Evolutionary conservation across 2,329 filamentous ascomycete species (phyloP).

Genomic region (Ophiostoma sp.): DNA sequence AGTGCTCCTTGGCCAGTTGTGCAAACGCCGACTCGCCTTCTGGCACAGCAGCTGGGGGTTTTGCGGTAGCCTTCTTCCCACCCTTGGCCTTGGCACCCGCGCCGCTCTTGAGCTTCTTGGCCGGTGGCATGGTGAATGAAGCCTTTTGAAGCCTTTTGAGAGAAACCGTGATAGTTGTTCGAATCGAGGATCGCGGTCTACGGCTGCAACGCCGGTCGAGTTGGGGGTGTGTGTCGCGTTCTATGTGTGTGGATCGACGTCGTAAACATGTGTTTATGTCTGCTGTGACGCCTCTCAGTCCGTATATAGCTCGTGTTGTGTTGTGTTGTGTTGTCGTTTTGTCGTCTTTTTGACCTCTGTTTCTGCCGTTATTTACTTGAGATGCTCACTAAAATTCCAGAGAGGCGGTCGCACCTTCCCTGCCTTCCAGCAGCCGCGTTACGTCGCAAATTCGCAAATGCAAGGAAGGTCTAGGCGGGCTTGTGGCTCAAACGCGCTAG

Average conservation of each 20-base stretch:
- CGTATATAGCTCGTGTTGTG: background rate
- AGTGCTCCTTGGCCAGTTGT: conserved; percentile 78
- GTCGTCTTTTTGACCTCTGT: background rate
- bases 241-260: background rate
- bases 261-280: background rate
- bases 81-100: conserved; percentile 46
- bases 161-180: background rate
- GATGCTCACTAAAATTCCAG: background rate
- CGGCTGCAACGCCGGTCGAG: background rate
- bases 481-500: conserved; percentile 20
- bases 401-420: conserved; percentile 3
- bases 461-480: conserved; percentile 2
- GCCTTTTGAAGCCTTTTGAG: background rate
- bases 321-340: background rate
- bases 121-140: conserved; percentile 52
- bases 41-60: conserved; percentile 67
- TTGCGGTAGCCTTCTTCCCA: conserved; percentile 44
- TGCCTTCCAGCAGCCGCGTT: conserved; percentile 7
- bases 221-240: background rate
- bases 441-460: conserved; percentile 16
- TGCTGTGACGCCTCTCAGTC: background rate
- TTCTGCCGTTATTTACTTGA: background rate
- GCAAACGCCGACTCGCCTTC: conserved; percentile 72
- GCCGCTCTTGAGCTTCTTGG: conserved; percentile 59
- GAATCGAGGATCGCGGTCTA: conserved; percentile 2